phyloP scores from a whole-genome alignment of 495 filamentous ascomycete species.

The Penicillium mononematosum region DNA sequence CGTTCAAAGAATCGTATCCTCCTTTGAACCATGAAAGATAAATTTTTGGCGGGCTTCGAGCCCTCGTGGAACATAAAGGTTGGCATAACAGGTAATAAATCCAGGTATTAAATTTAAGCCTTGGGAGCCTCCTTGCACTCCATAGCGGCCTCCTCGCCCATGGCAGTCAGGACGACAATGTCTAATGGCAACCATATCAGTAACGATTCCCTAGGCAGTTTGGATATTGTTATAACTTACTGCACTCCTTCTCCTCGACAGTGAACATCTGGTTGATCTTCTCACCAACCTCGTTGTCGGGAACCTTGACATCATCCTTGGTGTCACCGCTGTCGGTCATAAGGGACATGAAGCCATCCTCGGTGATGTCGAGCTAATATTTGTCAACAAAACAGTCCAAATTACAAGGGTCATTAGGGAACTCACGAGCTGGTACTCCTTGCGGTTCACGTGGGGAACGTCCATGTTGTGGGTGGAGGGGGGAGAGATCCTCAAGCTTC shows the following conservation, averaged over 20 bases:
- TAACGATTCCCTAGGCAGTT: neutral
- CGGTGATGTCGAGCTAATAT: slow-evolving; percentile 74
- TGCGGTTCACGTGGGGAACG: slow-evolving; percentile 85
- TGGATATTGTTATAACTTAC: slow-evolving; percentile 55
- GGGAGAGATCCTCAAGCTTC: slow-evolving; percentile 99
- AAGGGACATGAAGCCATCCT: slow-evolving; percentile 88
- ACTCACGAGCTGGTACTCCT: slow-evolving; percentile 92
- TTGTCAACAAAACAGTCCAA: neutral
- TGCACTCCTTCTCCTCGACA: slow-evolving; percentile 73
- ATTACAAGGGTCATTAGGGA: neutral
- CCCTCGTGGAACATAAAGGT: slow-evolving; percentile 36
- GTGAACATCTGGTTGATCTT: slow-evolving; percentile 74
- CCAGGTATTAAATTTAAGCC: slow-evolving; percentile 33
- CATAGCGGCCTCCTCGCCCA: slow-evolving; percentile 91
- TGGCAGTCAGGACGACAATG: slow-evolving; percentile 86
- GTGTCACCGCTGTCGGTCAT: slow-evolving; percentile 76
- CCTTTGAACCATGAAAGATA: slow-evolving; percentile 34
- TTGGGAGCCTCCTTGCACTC: slow-evolving; percentile 86
- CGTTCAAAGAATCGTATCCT: slow-evolving; percentile 34
- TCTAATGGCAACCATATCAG: slow-evolving; percentile 49
- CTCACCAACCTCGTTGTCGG: slow-evolving; percentile 82
- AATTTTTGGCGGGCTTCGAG: slow-evolving; percentile 26
- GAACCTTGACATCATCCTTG: slow-evolving; percentile 94
- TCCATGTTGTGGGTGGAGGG: slow-evolving; percentile 99
- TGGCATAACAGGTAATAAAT: slow-evolving; percentile 35